Conservation (phyloP, 2,329 filamentous ascomycete species). For the Neonectria ditissima region DNA sequence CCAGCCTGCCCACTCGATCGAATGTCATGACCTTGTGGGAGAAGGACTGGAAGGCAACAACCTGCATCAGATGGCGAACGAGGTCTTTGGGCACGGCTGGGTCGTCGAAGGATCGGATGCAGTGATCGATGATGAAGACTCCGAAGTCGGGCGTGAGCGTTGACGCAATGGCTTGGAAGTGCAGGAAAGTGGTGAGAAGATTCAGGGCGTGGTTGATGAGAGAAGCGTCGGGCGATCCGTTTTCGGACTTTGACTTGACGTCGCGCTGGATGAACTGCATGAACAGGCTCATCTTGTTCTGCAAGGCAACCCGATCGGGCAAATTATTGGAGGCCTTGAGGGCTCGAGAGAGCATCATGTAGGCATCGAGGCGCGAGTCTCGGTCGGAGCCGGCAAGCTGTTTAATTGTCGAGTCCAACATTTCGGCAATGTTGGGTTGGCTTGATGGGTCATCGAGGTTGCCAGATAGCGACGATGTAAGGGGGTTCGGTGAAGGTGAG, state of each 20-base stretch:
- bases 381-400: conserved; percentile 82
- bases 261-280: conserved; percentile 88
- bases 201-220: conserved; percentile 83
- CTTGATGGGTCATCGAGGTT: conserved; percentile 54
- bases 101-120: conserved; percentile 79
- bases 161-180: conserved; percentile 76
- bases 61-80: conserved; percentile 81
- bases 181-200: conserved; percentile 81
- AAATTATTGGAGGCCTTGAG: conserved; percentile 86
- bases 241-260: conserved; percentile 70
- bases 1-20: conserved; percentile 76
- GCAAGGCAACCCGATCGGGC: conserved; percentile 78
- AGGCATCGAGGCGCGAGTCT: conserved; percentile 83
- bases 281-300: conserved; percentile 80
- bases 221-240: conserved; percentile 71
- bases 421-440: conserved; percentile 73
- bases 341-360: conserved; percentile 80
- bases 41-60: conserved; percentile 86
- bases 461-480: conserved; percentile 55
- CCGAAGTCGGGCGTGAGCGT: conserved; percentile 83
- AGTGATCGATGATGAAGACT: conserved; percentile 82
- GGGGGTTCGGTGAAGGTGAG: conserved; percentile 61
- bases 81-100: conserved; percentile 78
- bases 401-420: conserved; percentile 87
- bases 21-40: conserved; percentile 77